A percentile compares a stretch with the other conserved stretches of the same genome.
Conservation (phyloP, 2,329 filamentous ascomycete species). For the Beauveria sp. region DNA sequence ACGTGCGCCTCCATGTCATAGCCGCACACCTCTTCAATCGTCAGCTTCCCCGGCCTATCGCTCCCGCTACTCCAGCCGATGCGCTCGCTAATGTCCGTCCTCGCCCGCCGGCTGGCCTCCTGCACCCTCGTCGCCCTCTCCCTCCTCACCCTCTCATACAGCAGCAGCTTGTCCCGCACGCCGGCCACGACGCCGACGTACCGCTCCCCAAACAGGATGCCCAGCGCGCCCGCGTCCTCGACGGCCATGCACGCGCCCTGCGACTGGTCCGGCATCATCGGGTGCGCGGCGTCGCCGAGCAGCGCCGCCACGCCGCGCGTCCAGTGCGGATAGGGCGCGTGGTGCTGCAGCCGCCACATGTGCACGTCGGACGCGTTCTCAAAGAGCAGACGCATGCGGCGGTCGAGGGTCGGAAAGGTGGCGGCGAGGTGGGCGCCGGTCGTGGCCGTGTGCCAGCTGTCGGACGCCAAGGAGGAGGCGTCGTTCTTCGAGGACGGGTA, state of each 20-base stretch:
- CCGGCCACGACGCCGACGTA: constrained; percentile 27
- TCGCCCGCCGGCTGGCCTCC: constrained; percentile 40
- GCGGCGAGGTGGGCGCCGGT: constrained; percentile 47
- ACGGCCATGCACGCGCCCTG: constrained; percentile 61
- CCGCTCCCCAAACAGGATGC: constrained; percentile 43
- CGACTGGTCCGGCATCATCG: constrained; percentile 60
- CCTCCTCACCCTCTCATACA: constrained; percentile 41
- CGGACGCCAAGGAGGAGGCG: constrained; percentile 32
- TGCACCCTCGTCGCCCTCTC: constrained; percentile 44
- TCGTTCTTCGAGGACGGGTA: constrained; percentile 52
- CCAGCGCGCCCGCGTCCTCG: constrained; percentile 53
- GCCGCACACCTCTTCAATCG: constrained; percentile 55
- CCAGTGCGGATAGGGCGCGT: constrained; percentile 44
- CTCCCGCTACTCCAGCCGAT: constrained; percentile 50
- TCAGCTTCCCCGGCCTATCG: constrained; percentile 45
- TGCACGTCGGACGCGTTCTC: constrained; percentile 48
- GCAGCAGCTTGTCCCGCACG: constrained; percentile 33
- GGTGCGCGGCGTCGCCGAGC: constrained; percentile 57
- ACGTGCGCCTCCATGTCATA: constrained; percentile 25
- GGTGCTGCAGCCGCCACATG: constrained; percentile 47
- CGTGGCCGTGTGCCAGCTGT: constrained; percentile 45
- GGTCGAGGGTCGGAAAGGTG: constrained; percentile 50
- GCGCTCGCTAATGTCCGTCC: constrained; percentile 48
- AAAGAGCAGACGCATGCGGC: constrained; percentile 44
- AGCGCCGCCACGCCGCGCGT: constrained; percentile 41